A percentile compares a stretch with the other conserved stretches of the same genome.
phyloP scores from a whole-genome alignment of 257 asterid genomes.

The Fraxinus excelsior region DNA sequence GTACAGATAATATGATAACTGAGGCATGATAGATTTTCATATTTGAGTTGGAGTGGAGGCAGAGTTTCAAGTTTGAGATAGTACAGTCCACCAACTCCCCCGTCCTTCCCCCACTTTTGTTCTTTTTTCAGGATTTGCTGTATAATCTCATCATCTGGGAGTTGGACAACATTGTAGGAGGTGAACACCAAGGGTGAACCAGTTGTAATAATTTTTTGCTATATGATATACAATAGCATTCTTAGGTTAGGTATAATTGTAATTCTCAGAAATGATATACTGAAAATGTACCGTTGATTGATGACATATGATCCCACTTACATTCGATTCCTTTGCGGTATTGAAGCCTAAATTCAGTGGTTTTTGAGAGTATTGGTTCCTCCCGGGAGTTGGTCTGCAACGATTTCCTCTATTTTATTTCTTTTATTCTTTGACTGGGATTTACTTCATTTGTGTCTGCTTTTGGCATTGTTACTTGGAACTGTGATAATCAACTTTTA shows the following conservation, averaged over 20 bases:
- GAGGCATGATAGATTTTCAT: not conserved
- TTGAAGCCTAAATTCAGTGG: too few species aligned
- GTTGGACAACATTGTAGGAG: not conserved
- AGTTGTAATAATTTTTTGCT: too few species aligned
- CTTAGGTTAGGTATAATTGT: not conserved
- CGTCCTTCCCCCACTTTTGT: not conserved
- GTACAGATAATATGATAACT: not conserved
- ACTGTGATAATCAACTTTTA: too few species aligned
- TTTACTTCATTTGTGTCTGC: too few species aligned
- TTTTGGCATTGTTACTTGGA: too few species aligned
- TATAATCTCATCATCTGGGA: not conserved
- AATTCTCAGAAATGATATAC: not conserved
- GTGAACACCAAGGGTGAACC: not conserved
- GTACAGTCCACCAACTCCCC: not conserved
- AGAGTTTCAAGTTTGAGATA: conserved; percentile 10
- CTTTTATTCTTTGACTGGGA: too few species aligned
- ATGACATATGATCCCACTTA: not conserved
- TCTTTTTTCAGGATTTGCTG: not conserved
- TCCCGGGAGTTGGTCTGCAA: too few species aligned
- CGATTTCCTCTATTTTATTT: too few species aligned
- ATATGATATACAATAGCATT: not conserved
- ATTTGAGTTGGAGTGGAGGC: conserved; percentile 6
- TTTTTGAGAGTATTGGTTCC: too few species aligned
- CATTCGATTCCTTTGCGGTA: too few species aligned
- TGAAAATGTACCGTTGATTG: not conserved